phyloP scores from a whole-genome alignment of 495 filamentous ascomycete genomes.

The Pseudotulostoma volvatum region DNA sequence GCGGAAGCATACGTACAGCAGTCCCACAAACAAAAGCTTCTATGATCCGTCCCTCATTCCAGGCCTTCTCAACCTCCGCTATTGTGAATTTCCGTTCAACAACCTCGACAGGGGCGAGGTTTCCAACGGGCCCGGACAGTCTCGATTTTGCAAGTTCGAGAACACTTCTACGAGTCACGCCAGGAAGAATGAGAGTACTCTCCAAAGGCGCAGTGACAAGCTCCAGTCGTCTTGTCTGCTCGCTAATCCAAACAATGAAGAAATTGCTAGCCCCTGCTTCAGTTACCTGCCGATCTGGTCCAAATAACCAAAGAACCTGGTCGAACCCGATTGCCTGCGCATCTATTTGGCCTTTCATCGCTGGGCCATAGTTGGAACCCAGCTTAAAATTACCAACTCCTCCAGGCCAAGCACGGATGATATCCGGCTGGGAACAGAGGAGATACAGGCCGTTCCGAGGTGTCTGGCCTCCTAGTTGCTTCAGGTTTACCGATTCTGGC shows the following conservation, averaged over 20 bases:
- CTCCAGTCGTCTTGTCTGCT: slow-evolving; percentile 45
- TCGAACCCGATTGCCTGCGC: slow-evolving; percentile 56
- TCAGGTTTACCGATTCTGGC: slow-evolving; percentile 36
- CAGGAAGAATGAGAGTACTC: slow-evolving; percentile 68
- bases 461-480: slow-evolving; percentile 10
- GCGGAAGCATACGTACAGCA: no score
- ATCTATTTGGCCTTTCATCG: slow-evolving; percentile 55
- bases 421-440: slow-evolving; percentile 59
- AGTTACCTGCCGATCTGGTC: slow-evolving; percentile 55
- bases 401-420: slow-evolving; percentile 80
- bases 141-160: slow-evolving; percentile 54
- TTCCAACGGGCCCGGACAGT: slow-evolving; percentile 24
- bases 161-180: slow-evolving; percentile 64
- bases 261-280: slow-evolving; percentile 91
- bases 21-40: slow-evolving; percentile 80
- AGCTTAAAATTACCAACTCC: slow-evolving; percentile 85
- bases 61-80: slow-evolving; percentile 55
- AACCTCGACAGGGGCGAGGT: slow-evolving; percentile 45
- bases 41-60: slow-evolving; percentile 56
- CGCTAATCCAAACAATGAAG: slow-evolving; percentile 66
- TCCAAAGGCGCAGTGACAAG: slow-evolving; percentile 71
- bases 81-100: slow-evolving; percentile 72
- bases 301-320: slow-evolving; percentile 88
- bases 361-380: slow-evolving; percentile 82
- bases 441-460: slow-evolving; percentile 49